phyloP scores from a whole-genome alignment of 345 rosid species.

The Acer yangbiense region DNA sequence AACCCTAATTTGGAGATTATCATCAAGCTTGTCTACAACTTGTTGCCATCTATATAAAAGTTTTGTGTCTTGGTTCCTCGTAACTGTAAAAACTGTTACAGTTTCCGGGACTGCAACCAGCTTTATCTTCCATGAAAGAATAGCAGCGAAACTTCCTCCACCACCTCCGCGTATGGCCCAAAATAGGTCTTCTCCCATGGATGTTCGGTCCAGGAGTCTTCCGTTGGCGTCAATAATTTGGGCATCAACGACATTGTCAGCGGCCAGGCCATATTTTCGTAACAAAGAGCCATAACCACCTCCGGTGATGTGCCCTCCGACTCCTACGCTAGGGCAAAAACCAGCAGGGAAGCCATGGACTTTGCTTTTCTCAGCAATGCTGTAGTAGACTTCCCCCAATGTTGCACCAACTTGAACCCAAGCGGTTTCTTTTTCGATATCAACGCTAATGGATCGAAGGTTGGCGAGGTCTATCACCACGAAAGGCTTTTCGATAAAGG shows the following conservation, averaged over 20 bases:
- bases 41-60: neutral
- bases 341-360: neutral
- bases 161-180: neutral
- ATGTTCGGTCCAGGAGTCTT: neutral
- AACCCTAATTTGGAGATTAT: constrained; percentile 28
- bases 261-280: neutral
- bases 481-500: neutral
- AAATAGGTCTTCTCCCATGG: neutral
- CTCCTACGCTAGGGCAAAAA: neutral
- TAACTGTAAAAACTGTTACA: constrained; percentile 24
- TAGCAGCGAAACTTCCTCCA: constrained; percentile 2
- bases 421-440: neutral
- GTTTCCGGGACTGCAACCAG: constrained; percentile 65
- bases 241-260: neutral
- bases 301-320: neutral
- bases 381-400: neutral
- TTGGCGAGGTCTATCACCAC: neutral
- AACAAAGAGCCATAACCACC: neutral
- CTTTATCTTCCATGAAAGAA: constrained; percentile 56
- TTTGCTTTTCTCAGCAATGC: neutral
- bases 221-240: neutral
- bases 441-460: neutral
- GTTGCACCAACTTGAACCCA: neutral
- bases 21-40: neutral
- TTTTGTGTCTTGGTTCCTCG: neutral